phyloP scores from a whole-genome alignment of 164 flowering plant species.

The Macadamia tetraphylla region DNA sequence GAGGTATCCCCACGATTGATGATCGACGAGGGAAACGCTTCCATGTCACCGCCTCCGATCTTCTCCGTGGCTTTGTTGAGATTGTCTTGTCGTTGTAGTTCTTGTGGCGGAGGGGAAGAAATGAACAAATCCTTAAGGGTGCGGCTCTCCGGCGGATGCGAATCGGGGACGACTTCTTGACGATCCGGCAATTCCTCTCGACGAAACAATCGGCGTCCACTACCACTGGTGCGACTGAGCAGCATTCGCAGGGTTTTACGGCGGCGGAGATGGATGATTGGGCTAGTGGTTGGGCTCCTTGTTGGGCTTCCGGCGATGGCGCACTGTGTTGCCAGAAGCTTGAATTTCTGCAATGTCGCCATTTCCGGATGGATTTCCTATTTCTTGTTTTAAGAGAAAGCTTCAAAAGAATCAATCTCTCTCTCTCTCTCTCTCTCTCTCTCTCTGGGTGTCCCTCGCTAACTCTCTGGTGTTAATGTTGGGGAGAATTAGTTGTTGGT shows the following conservation, averaged over 20 bases:
- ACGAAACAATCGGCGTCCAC: constrained; percentile 23
- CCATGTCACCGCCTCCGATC: not conserved
- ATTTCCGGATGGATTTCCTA: constrained; percentile 11
- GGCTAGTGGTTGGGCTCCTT: constrained; percentile 66
- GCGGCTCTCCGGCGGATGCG: constrained; percentile 21
- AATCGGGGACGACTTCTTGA: constrained; percentile 6
- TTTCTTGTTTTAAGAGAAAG: not conserved
- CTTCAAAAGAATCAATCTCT: not conserved
- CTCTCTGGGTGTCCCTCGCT: no score
- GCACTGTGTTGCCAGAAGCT: constrained; percentile 75
- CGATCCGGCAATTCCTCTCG: constrained; percentile 20
- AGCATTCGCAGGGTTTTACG: constrained; percentile 71
- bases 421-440: no score
- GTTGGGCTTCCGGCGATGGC: constrained; percentile 57
- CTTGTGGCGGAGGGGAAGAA: constrained; percentile 44
- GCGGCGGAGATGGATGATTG: constrained; percentile 74
- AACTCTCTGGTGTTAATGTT: not conserved
- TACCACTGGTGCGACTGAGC: constrained; percentile 33
- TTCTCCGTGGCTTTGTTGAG: constrained; percentile 5
- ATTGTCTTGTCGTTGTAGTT: not conserved
- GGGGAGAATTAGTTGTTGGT: not conserved
- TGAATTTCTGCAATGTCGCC: constrained; percentile 79
- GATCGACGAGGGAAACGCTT: not conserved
- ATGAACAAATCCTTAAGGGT: constrained; percentile 77
- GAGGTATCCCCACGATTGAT: not conserved